Evolutionary conservation across 352 stramenopile genomes (phyloP).

Genomic region (Phytophthora palmivora): DNA sequence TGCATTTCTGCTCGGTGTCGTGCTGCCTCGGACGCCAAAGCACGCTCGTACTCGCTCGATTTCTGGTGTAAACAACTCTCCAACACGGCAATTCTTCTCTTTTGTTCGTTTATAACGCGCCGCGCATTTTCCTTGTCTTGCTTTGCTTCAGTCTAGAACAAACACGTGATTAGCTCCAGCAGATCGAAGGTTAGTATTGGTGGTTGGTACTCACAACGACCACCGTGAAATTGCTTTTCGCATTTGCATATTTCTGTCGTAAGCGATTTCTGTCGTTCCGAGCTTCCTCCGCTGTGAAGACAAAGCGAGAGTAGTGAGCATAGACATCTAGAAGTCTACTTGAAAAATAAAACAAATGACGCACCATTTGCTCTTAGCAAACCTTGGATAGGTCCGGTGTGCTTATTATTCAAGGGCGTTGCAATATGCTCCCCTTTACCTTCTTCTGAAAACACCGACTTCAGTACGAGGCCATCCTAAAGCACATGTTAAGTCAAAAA

Average conservation of each 20-base stretch:
- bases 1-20: slow-evolving; percentile 66
- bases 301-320: neutral
- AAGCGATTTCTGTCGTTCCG: slow-evolving; percentile 71
- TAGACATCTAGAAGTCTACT: neutral
- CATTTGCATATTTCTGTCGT: slow-evolving; percentile 80
- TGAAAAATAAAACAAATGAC: neutral
- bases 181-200: neutral
- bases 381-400: slow-evolving; percentile 10
- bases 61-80: slow-evolving; percentile 66
- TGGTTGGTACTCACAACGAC: slow-evolving; percentile 52
- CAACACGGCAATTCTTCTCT: slow-evolving; percentile 50
- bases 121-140: slow-evolving; percentile 77
- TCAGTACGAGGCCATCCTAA: slow-evolving; percentile 74
- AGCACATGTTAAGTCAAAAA: neutral
- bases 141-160: slow-evolving; percentile 64
- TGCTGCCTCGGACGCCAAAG: slow-evolving; percentile 50
- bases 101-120: slow-evolving; percentile 62
- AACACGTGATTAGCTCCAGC: slow-evolving; percentile 7
- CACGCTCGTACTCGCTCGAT: slow-evolving; percentile 65
- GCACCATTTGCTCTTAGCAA: slow-evolving; percentile 35
- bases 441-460: slow-evolving; percentile 63
- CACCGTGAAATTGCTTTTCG: slow-evolving; percentile 79
- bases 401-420: slow-evolving; percentile 12
- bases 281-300: slow-evolving; percentile 46
- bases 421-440: slow-evolving; percentile 3